Evolutionary conservation across 306 rosid species (phyloP).

Genomic region (Cicer pinnatifidum): DNA sequence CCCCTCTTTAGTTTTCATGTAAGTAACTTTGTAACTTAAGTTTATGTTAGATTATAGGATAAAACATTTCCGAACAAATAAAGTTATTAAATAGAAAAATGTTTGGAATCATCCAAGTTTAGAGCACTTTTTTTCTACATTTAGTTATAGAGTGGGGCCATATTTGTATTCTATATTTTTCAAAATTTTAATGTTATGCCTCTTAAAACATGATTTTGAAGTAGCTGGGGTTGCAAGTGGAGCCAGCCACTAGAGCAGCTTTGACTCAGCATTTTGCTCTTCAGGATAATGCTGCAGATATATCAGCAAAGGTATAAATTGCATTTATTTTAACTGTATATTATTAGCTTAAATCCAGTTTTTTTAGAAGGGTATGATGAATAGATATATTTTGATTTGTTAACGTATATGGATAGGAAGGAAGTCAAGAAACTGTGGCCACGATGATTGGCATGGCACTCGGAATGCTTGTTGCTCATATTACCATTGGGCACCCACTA

Average conservation of each 20-base stretch:
- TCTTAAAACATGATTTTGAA: neutral
- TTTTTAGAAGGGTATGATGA: neutral
- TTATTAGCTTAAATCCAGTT: neutral
- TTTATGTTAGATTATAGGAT: slow-evolving; percentile 12
- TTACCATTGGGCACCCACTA: slow-evolving; percentile 68
- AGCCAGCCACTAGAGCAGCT: too few relatives aligned
- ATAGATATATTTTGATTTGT: slow-evolving; percentile 13
- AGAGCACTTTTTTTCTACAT: neutral
- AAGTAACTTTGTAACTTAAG: neutral
- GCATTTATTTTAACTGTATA: too few relatives aligned
- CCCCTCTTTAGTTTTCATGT: neutral
- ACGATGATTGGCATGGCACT: slow-evolving; percentile 93
- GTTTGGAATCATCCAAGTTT: slow-evolving; percentile 36
- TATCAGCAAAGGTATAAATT: too few relatives aligned
- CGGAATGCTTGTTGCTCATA: slow-evolving; percentile 87
- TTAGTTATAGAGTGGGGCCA: slow-evolving; percentile 11
- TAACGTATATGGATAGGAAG: slow-evolving; percentile 48
- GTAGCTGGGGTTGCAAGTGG: too few relatives aligned
- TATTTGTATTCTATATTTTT: neutral
- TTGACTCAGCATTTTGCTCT: too few relatives aligned
- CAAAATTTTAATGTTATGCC: neutral
- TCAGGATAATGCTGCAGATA: too few relatives aligned
- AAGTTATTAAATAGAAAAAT: slow-evolving; percentile 26
- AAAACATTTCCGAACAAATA: neutral
- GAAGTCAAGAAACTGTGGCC: slow-evolving; percentile 66